phyloP scores from a whole-genome alignment of 169 alveolate genomes.

The Plasmodium cynomolgi region DNA sequence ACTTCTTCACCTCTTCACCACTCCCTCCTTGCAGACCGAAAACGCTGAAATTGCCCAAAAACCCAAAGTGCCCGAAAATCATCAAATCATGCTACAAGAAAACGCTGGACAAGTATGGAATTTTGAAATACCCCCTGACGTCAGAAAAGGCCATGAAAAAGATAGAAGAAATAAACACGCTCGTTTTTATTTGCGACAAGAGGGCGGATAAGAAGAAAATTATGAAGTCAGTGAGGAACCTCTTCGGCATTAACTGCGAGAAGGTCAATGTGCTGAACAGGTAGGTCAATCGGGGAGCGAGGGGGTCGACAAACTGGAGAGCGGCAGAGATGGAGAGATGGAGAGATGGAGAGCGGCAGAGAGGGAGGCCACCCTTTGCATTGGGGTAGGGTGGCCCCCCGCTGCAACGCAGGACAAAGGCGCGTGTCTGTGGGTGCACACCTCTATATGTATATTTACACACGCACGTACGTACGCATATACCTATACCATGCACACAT shows the following conservation, averaged over 20 bases:
- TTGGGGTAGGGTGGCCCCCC: background rate
- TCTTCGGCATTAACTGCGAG: constrained; percentile 93
- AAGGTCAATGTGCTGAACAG: constrained; percentile 96
- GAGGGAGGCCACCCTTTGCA: background rate
- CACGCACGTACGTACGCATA: background rate
- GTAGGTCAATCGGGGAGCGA: background rate
- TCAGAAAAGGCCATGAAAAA: constrained; percentile 98
- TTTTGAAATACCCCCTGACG: constrained; percentile 95
- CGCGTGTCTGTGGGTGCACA: background rate
- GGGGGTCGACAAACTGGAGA: no score
- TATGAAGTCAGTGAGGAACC: constrained; percentile 93
- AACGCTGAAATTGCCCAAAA: constrained; percentile 90
- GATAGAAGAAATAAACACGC: constrained; percentile 98
- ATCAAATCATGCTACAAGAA: constrained; percentile 84
- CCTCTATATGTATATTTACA: background rate
- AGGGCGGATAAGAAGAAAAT: constrained; percentile 95
- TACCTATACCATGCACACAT: background rate
- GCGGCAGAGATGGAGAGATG: background rate
- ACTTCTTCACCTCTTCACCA: background rate
- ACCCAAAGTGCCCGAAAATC: constrained; percentile 90
- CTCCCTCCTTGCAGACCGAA: constrained; percentile 29
- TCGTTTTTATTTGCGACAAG: constrained; percentile 94
- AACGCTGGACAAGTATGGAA: constrained; percentile 92
- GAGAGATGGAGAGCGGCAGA: background rate
- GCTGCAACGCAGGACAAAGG: no score